Conservation (phyloP, 352 stramenopile genomes). For the Phytophthora niederhauseri region DNA sequence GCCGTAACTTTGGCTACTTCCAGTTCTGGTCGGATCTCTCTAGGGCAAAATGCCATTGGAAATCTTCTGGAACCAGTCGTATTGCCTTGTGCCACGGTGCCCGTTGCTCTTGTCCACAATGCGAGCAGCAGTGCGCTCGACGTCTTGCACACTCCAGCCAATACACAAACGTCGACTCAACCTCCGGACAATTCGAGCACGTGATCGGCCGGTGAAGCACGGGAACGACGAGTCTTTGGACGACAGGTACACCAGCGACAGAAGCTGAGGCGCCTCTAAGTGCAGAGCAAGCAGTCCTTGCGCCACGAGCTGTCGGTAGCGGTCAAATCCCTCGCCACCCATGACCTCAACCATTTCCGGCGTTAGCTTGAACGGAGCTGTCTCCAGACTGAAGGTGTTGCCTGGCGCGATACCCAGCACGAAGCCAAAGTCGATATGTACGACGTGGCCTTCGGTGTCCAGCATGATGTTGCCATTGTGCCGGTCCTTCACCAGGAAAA, state of each 20-base stretch:
- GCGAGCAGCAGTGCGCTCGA: conserved; percentile 55
- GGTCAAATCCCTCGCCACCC: conserved; percentile 83
- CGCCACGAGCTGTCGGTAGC: conserved; percentile 93
- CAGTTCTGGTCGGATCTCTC: neutral
- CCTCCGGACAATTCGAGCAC: conserved; percentile 48
- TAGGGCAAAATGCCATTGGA: conserved; percentile 82
- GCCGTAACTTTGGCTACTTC: neutral
- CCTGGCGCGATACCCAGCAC: conserved; percentile 97
- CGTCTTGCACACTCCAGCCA: conserved; percentile 53
- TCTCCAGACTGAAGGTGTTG: conserved; percentile 97
- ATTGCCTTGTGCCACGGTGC: conserved; percentile 81
- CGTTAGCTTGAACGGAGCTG: conserved; percentile 98
- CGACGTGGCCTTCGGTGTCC: conserved; percentile 93
- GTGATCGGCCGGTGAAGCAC: conserved; percentile 83
- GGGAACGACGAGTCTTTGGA: conserved; percentile 93
- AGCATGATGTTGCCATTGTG: conserved; percentile 99
- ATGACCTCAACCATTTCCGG: conserved; percentile 97
- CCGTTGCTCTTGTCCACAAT: conserved; percentile 83
- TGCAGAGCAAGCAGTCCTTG: conserved; percentile 95
- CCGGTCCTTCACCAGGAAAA: conserved; percentile 97
- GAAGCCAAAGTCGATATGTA: conserved; percentile 99
- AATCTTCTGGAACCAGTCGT: conserved; percentile 89
- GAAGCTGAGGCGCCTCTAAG: conserved; percentile 92
- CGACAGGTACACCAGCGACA: conserved; percentile 91
- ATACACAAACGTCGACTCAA: conserved; percentile 66